A percentile compares a stretch with the other conserved stretches of the same genome.
phyloP scores from a whole-genome alignment of 192 early-diverging fungal genomes.

The Coemansia furcata region DNA sequence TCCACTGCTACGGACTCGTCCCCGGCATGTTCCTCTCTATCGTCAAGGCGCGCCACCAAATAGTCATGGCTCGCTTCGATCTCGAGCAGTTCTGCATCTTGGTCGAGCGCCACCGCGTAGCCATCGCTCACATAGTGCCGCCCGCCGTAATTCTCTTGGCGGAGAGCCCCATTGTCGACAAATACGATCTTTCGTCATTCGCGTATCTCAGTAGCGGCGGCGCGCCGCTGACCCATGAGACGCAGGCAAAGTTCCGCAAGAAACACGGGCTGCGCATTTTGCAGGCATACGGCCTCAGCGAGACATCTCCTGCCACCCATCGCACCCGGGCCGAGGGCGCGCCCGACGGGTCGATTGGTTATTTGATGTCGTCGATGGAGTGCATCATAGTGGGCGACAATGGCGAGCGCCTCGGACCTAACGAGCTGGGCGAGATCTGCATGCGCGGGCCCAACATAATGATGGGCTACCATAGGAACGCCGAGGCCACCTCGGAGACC shows the following conservation, averaged over 20 bases:
- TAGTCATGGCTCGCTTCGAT: conserved; percentile 77
- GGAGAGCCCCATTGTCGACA: conserved; percentile 67
- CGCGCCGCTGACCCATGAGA: conserved; percentile 71
- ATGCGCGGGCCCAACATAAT: conserved; percentile 61
- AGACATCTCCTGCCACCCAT: conserved; percentile 45
- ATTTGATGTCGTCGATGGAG: conserved; percentile 67
- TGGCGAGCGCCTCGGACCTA: conserved; percentile 58
- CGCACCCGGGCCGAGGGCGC: conserved; percentile 12
- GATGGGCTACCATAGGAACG: conserved; percentile 82
- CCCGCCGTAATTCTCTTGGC: conserved; percentile 68
- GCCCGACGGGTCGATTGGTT: conserved; percentile 61
- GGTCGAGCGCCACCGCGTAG: conserved; percentile 68
- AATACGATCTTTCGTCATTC: conserved; percentile 71
- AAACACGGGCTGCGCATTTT: conserved; percentile 46
- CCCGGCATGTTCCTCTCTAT: conserved; percentile 34
- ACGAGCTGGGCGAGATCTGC: conserved; percentile 72
- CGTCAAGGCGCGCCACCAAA: conserved; percentile 53
- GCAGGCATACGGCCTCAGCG: conserved; percentile 68
- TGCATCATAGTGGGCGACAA: conserved; percentile 71
- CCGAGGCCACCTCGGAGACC: conserved; percentile 66
- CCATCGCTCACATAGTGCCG: conserved; percentile 61
- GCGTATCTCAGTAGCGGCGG: conserved; percentile 65
- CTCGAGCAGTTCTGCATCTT: conserved; percentile 21
- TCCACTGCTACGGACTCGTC: conserved; percentile 67
- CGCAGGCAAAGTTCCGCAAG: conserved; percentile 53